Percentiles rank a stretch among this genome's conserved stretches.
Conservation (phyloP, 352 stramenopile species). For the Phytophthora sp. region DNA sequence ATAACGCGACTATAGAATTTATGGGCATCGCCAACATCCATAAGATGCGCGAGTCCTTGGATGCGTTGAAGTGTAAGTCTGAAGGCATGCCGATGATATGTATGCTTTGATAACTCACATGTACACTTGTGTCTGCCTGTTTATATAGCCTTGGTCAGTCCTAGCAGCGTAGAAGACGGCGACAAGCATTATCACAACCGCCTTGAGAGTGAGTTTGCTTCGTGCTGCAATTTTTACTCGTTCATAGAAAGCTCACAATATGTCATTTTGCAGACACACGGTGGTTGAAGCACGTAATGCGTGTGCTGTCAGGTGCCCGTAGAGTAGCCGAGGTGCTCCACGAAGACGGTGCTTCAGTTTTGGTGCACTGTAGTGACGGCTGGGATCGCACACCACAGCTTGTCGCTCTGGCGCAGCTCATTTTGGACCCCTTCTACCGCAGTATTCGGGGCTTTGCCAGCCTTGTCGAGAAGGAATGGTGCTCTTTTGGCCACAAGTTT, state of each 20-base stretch:
- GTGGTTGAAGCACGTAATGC: constrained; percentile 97
- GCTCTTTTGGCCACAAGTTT: constrained; percentile 92
- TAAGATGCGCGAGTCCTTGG: constrained; percentile 96
- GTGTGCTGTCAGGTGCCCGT: constrained; percentile 73
- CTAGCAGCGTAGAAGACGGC: constrained; percentile 81
- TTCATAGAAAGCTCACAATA: neutral
- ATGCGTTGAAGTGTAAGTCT: constrained; percentile 76
- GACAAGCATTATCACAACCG: constrained; percentile 90
- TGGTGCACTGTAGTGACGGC: constrained; percentile 89
- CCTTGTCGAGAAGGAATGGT: constrained; percentile 89
- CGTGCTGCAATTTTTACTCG: neutral
- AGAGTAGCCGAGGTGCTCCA: constrained; percentile 84
- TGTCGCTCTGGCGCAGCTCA: constrained; percentile 79
- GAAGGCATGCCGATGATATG: neutral
- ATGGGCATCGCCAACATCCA: constrained; percentile 99
- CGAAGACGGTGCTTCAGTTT: constrained; percentile 80
- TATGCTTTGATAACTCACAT: constrained; percentile 2
- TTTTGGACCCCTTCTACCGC: constrained; percentile 88
- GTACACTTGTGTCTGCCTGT: constrained; percentile 5
- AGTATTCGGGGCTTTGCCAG: constrained; percentile 85
- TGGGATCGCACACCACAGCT: constrained; percentile 90
- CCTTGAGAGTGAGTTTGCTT: constrained; percentile 71
- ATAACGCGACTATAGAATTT: constrained; percentile 95
- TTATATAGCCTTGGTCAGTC: constrained; percentile 72
- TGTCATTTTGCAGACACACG: constrained; percentile 78